phyloP scores from a whole-genome alignment of 345 rosid species.

The Salix brachista region DNA sequence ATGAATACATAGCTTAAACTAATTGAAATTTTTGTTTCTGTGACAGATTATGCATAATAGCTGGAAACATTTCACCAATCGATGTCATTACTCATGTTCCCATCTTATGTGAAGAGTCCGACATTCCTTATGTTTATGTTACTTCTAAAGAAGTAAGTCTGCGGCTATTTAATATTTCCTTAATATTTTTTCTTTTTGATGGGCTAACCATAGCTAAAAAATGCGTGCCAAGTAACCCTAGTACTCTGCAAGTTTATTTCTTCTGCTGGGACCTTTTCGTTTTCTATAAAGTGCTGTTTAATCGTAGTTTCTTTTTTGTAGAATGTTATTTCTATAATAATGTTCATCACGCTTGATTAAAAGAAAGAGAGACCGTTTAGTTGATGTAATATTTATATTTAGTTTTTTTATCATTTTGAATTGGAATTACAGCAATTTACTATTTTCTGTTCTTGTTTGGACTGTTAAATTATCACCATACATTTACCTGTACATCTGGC shows the following conservation, averaged over 20 bases:
- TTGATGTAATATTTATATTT: background rate
- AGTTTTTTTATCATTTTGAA: background rate
- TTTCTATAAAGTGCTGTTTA: background rate
- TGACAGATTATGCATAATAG: slow-evolving; percentile 82
- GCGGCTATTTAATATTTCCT: background rate
- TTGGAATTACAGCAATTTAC: background rate
- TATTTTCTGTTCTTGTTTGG: background rate
- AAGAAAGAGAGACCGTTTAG: background rate
- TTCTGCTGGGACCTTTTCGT: background rate
- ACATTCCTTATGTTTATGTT: slow-evolving; percentile 80
- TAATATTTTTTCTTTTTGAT: background rate
- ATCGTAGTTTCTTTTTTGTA: too few species aligned
- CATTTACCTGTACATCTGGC: background rate
- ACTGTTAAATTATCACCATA: background rate
- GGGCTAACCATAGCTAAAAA: background rate
- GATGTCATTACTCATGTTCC: slow-evolving; percentile 97
- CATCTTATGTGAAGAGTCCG: slow-evolving; percentile 80
- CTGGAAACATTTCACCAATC: slow-evolving; percentile 95
- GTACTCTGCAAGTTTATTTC: background rate
- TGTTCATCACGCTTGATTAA: background rate
- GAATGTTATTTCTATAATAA: background rate
- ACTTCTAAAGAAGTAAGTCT: slow-evolving; percentile 82
- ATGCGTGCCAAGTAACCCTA: background rate
- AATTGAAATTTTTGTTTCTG: background rate
- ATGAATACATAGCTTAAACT: background rate